phyloP scores from a whole-genome alignment of 164 flowering plant species.

The Sextonia rubra region DNA sequence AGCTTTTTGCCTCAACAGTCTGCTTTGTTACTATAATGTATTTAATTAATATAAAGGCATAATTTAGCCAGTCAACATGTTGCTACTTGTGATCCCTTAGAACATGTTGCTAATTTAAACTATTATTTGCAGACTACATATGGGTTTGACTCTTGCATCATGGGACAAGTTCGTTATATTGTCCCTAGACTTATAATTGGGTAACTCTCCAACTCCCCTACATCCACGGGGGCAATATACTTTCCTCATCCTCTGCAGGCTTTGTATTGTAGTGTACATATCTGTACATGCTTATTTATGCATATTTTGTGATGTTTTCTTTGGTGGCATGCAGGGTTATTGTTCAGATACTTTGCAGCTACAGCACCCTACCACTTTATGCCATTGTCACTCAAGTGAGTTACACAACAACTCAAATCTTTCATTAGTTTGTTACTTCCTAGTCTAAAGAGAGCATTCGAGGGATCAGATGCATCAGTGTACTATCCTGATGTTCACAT shows the following conservation, averaged over 20 bases:
- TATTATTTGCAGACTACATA: conserved; percentile 20
- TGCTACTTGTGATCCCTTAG: not conserved
- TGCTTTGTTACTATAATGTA: no score
- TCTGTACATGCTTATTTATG: no score
- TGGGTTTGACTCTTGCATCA: conserved; percentile 62
- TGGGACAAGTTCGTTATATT: conserved; percentile 49
- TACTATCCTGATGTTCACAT: no score
- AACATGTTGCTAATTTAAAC: not conserved
- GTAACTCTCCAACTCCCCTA: conserved; percentile 24
- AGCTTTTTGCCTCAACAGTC: no score
- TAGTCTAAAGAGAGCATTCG: no score
- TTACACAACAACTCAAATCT: not conserved
- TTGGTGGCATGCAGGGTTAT: conserved; percentile 32
- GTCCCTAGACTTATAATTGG: conserved; percentile 65
- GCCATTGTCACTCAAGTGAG: conserved; percentile 65
- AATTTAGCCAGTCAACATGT: not conserved
- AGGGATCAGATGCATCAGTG: no score
- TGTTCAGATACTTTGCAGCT: conserved; percentile 35
- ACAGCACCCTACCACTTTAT: conserved; percentile 43
- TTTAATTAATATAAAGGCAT: no score
- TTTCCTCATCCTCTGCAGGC: not conserved
- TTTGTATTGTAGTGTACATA: no score
- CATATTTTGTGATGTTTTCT: not conserved
- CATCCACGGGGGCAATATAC: not conserved
- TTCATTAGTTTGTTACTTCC: no score